A percentile compares a stretch with the other conserved stretches of the same genome.
These are phyloP conservation scores for Fusarium buharicum DNA, from an alignment of 2,329 filamentous ascomycete genomes.

Conservation along the genomic window DNA sequence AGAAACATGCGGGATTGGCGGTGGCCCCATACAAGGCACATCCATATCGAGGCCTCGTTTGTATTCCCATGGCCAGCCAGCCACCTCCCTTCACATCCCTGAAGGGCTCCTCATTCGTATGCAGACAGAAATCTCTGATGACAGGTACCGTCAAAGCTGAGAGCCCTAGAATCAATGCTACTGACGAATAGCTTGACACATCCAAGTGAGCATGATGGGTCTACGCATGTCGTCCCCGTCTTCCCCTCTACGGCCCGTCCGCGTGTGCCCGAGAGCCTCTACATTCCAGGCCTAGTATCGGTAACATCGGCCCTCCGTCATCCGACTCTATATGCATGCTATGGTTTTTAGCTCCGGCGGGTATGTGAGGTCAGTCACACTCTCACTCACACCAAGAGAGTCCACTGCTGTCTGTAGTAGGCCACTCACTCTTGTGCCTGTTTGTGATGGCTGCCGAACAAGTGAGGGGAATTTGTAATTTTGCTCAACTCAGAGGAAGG, in stretches of 20 bases:
- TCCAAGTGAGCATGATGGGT: conserved; percentile 26
- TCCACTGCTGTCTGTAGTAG: conserved; percentile 17
- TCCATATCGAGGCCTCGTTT: conserved; percentile 31
- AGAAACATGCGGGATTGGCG: conserved; percentile 21
- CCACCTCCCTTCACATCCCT: conserved; percentile 21
- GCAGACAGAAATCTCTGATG: conserved; percentile 29
- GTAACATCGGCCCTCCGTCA: conserved; percentile 36
- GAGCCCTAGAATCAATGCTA: background rate
- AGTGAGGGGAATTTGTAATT: conserved; percentile 5
- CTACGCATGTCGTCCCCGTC: conserved; percentile 25
- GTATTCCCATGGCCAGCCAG: conserved; percentile 27
- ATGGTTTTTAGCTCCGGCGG: conserved; percentile 46
- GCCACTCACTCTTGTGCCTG: background rate
- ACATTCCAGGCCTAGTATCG: conserved; percentile 35
- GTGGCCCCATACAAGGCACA: conserved; percentile 20
- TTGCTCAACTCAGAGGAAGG: background rate
- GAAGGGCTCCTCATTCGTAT: conserved; percentile 28
- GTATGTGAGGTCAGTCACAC: conserved; percentile 46
- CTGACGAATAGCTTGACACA: background rate
- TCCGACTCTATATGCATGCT: conserved; percentile 44
- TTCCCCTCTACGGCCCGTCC: conserved; percentile 44
- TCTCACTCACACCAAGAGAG: conserved; percentile 3
- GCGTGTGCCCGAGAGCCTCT: conserved; percentile 38
- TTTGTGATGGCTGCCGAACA: conserved; percentile 12
- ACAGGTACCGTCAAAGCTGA: background rate